These are phyloP conservation scores for Marchantia polymorpha DNA, from an alignment of 225 moss, liverwort and hornwort species.

Conservation along the genomic window DNA sequence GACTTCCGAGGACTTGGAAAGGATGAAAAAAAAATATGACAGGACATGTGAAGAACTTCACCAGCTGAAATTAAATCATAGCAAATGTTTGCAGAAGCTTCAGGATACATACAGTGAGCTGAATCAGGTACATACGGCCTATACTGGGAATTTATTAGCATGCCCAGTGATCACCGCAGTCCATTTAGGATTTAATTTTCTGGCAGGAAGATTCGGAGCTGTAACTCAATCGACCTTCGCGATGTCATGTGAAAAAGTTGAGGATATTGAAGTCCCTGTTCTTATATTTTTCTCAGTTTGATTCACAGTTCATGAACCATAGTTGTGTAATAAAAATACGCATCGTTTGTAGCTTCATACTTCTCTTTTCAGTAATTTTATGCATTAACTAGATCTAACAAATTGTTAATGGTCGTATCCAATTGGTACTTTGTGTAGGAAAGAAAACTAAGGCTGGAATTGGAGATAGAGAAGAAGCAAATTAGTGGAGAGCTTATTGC, in stretches of 20 bases:
- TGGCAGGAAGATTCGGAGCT: background rate
- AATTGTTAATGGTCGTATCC: no score
- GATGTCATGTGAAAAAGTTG: background rate
- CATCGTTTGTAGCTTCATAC: background rate
- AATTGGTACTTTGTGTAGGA: conserved; percentile 35
- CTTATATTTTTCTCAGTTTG: no score
- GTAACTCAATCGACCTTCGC: background rate
- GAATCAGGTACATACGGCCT: conserved; percentile 41
- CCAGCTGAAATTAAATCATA: conserved; percentile 50
- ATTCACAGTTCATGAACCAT: background rate
- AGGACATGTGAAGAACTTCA: conserved; percentile 47
- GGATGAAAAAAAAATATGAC: conserved; percentile 47
- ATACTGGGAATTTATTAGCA: background rate
- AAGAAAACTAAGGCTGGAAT: conserved; percentile 43
- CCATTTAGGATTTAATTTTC: background rate
- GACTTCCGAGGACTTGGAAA: conserved; percentile 54
- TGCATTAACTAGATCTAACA: no score
- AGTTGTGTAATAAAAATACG: background rate
- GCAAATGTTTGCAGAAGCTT: conserved; percentile 45
- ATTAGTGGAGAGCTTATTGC: conserved; percentile 44
- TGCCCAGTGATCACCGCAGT: background rate
- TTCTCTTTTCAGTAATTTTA: no score
- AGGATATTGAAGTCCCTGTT: no score
- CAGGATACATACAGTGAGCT: conserved; percentile 48
- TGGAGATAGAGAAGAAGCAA: conserved; percentile 55